Percentiles rank a stretch among this genome's conserved stretches.
These are phyloP conservation scores for Cytospora leucostoma DNA, from an alignment of 2,329 filamentous ascomycete species.

Conservation along the genomic window DNA sequence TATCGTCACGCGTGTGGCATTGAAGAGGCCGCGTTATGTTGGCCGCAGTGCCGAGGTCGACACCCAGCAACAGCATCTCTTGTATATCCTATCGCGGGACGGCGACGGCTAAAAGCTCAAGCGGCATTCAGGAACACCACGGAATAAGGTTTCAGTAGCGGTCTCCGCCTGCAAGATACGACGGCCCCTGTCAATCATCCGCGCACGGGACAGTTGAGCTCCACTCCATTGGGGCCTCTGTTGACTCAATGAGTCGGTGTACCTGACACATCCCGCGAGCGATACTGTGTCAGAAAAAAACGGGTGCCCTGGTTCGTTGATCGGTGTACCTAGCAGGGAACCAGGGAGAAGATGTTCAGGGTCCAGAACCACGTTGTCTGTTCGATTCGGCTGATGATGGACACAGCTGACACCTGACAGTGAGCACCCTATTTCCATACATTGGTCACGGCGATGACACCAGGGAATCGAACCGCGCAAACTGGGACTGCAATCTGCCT, in stretches of 20 bases:
- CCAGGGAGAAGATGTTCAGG: slow-evolving; percentile 8
- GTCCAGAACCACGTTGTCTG: slow-evolving; percentile 14
- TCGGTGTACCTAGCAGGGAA: background rate
- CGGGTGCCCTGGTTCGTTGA: background rate
- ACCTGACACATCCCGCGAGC: background rate
- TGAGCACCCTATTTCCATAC: background rate
- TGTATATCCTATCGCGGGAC: slow-evolving; percentile 6
- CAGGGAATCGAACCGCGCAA: slow-evolving; percentile 8
- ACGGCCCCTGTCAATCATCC: slow-evolving; percentile 22
- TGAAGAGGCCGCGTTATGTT: background rate
- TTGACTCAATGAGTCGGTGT: slow-evolving; percentile 8
- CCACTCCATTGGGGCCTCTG: slow-evolving; percentile 7
- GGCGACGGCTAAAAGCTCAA: slow-evolving; percentile 8
- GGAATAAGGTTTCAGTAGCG: slow-evolving; percentile 20
- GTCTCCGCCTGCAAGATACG: slow-evolving; percentile 9
- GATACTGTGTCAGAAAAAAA: background rate
- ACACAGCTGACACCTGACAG: slow-evolving; percentile 2
- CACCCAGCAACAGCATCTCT: background rate
- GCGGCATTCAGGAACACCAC: background rate
- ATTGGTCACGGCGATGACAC: slow-evolving; percentile 24
- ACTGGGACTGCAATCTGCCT: slow-evolving; percentile 22
- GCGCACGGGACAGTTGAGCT: slow-evolving; percentile 22
- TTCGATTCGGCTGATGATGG: slow-evolving; percentile 4
- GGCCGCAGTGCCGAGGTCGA: background rate
- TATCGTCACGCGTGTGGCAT: background rate